These are phyloP conservation scores for Grosmannia penicillata DNA, from an alignment of 2,329 filamentous ascomycete genomes.

Conservation along the genomic window DNA sequence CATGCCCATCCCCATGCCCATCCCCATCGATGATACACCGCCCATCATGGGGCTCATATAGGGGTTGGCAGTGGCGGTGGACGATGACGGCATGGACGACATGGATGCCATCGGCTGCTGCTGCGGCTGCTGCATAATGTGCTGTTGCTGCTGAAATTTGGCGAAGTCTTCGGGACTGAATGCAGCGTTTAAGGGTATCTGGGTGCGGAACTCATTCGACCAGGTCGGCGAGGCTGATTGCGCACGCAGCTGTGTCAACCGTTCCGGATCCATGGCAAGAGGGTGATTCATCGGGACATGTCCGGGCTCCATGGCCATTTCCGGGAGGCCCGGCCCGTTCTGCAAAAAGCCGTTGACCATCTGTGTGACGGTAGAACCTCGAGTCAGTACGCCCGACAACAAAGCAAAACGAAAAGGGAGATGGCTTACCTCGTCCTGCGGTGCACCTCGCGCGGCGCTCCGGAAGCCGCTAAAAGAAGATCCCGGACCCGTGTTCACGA, in stretches of 20 bases:
- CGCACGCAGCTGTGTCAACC: constrained; percentile 35
- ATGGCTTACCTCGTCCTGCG: constrained; percentile 50
- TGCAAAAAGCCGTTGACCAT: constrained; percentile 92
- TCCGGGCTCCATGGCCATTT: constrained; percentile 35
- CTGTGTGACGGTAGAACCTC: constrained; percentile 29
- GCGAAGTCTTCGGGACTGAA: constrained; percentile 75
- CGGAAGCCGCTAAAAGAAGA: constrained; percentile 54
- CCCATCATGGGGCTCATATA: neutral
- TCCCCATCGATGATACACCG: constrained; percentile 27
- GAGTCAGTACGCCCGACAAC: neutral
- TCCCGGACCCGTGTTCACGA: constrained; percentile 62
- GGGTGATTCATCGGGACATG: constrained; percentile 24
- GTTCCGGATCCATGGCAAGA: constrained; percentile 30
- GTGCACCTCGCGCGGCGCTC: constrained; percentile 63
- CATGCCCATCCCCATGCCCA: constrained; percentile 12
- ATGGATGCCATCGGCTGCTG: constrained; percentile 5
- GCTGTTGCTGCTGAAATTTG: constrained; percentile 62
- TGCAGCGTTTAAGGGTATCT: constrained; percentile 57
- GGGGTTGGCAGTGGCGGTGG: constrained; percentile 41
- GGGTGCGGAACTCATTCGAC: constrained; percentile 37
- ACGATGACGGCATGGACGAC: constrained; percentile 30
- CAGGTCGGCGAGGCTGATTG: constrained; percentile 39
- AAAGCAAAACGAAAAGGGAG: constrained; percentile 9
- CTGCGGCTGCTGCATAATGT: neutral
- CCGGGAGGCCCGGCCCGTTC: constrained; percentile 47